Conservation (phyloP, 2,329 filamentous ascomycete genomes). For the Thielaviopsis punctulata region DNA sequence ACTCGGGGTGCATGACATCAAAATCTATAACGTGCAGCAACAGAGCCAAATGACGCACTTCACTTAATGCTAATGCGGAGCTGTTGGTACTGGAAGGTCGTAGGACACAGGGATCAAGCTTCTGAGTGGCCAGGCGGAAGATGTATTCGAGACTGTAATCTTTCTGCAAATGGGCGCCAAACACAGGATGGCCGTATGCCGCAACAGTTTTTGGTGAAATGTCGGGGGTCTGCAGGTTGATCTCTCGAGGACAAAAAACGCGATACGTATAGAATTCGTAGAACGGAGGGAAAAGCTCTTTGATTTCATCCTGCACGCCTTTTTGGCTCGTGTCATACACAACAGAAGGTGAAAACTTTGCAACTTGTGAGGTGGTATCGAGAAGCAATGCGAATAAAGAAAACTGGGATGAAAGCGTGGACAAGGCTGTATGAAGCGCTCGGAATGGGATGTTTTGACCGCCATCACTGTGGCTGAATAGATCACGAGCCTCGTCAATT, state of each 20-base stretch:
- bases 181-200: not conserved
- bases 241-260: not conserved
- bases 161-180: not conserved
- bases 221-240: not conserved
- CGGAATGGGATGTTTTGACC: no score
- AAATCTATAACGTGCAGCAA: not conserved
- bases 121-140: not conserved
- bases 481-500: no score
- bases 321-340: not conserved
- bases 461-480: no score
- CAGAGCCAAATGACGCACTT: not conserved
- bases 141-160: not conserved
- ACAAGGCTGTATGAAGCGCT: no score
- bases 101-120: not conserved
- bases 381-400: no score
- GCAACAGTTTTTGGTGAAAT: not conserved
- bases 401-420: no score
- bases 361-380: not conserved
- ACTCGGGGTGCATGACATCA: not conserved
- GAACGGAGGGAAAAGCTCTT: not conserved
- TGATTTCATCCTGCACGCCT: not conserved
- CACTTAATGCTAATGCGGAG: no score
- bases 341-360: not conserved
- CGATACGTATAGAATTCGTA: not conserved
- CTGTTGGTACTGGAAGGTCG: no score